Evolutionary conservation across 257 asterid genomes (phyloP).

Genomic region (Solanum chilense): DNA sequence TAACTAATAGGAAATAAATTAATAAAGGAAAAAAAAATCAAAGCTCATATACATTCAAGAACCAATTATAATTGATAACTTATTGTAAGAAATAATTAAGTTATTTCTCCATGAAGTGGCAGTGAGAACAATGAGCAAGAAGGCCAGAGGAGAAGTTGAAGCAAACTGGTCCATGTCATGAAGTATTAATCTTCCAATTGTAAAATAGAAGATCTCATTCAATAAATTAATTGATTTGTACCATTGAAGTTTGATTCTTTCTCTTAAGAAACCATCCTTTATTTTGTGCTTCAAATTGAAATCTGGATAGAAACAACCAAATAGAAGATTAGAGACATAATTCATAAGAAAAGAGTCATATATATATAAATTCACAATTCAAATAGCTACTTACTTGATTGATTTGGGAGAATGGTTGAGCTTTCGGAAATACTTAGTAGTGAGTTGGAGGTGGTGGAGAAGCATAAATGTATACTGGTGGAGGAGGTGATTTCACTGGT

Average conservation of each 20-base stretch:
- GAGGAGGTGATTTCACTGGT: not conserved
- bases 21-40: not conserved
- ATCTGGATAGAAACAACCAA: not conserved
- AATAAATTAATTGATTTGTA: not conserved
- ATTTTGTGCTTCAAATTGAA: not conserved
- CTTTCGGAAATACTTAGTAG: not conserved
- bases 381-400: not conserved
- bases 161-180: not conserved
- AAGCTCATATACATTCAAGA: not conserved
- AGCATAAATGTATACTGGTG: not conserved
- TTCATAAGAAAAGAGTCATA: not conserved
- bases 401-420: not conserved
- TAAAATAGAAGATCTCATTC: not conserved
- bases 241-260: not conserved
- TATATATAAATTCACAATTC: not conserved
- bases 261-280: not conserved
- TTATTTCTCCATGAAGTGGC: not conserved
- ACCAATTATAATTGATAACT: not conserved
- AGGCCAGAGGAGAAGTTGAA: slow-evolving; percentile 4
- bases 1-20: not conserved
- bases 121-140: not conserved
- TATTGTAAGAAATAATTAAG: not conserved
- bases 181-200: not conserved
- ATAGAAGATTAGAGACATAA: not conserved
- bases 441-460: not conserved